Evolutionary conservation across 305 asterid species (phyloP), one percentile per base, ranked within the genome.

Genomic region (Salvia sclarea): DNA sequence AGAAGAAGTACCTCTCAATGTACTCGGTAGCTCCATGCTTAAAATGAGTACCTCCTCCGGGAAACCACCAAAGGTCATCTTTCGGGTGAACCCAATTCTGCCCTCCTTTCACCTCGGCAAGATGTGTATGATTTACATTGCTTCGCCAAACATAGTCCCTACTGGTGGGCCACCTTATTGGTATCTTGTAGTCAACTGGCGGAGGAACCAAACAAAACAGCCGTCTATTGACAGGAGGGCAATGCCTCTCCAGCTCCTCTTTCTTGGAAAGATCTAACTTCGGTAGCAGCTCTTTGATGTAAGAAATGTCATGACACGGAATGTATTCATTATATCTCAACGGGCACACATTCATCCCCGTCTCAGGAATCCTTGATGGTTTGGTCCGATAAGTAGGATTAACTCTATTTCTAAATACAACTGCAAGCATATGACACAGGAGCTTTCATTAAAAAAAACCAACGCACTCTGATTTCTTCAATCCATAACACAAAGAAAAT

Each of bases 21-120:
- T 94, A 94, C 80, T 94, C 96, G 0, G 90, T 14, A 78, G 97
- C 97, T 79, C 97, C 97, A 70, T 94, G 83, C 83, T 94, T 94
- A 76, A 94, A 94, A 79, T 94, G 99, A 38, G 99, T 94, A 71
- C 99, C 97, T 56, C 99, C 96, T 49, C 97, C 97, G 4, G 97
- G 99, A 77, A 94, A 94, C 96, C 96, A 94, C 99, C 96, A 91
- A 3, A 89, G 76, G 5, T 79, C 76, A 69, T 75, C 88, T 81
- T 80, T 91, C 28, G 82, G 90, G 18, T 87, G 96, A 59, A 91
- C 96, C 96, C 99, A 91, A 74, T 89, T 94, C 68, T 94, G 97
- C 58, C 99, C 97, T 63, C 96, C 95, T 80, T 91, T 94, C 25
- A 88, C 97, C 78, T 94, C 90, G 0, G 96, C 95, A 47, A 94